phyloP scores from a whole-genome alignment of 257 asterid genomes.

The Nyctanthes arbortristis region DNA sequence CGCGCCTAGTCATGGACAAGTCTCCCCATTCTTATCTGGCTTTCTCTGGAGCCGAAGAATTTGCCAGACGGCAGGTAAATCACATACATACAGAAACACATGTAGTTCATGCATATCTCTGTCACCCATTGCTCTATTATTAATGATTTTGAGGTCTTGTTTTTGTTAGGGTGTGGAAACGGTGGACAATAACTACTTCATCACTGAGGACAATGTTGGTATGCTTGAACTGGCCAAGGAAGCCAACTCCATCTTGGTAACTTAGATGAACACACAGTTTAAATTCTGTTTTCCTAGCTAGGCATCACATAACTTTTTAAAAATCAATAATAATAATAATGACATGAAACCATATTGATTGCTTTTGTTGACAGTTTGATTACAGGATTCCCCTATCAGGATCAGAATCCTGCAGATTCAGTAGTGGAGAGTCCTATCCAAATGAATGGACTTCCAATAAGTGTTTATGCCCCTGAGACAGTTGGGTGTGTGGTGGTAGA shows the following conservation, averaged over 20 bases:
- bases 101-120: conserved; percentile 5
- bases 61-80: conserved; percentile 93
- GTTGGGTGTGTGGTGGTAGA: conserved; percentile 98
- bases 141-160: neutral
- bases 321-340: neutral
- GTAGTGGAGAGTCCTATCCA: conserved; percentile 49
- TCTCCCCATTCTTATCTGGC: conserved; percentile 96
- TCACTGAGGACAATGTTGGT: conserved; percentile 86
- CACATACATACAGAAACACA: too few relatives aligned
- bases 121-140: too few relatives aligned
- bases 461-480: conserved; percentile 85
- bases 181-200: conserved; percentile 78
- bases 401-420: conserved; percentile 53
- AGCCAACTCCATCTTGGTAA: conserved; percentile 79
- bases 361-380: conserved; percentile 53
- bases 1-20: conserved; percentile 95
- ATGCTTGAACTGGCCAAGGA: conserved; percentile 94
- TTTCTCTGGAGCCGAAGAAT: conserved; percentile 86
- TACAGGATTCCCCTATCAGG: conserved; percentile 64
- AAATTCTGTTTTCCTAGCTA: neutral
- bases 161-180: conserved; percentile 71
- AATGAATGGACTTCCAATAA: conserved; percentile 92
- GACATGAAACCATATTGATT: neutral
- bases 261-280: too few relatives aligned
- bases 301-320: neutral